phyloP scores from a whole-genome alignment of 1,284 basidiomycete genomes.

The Naganishia albida region DNA sequence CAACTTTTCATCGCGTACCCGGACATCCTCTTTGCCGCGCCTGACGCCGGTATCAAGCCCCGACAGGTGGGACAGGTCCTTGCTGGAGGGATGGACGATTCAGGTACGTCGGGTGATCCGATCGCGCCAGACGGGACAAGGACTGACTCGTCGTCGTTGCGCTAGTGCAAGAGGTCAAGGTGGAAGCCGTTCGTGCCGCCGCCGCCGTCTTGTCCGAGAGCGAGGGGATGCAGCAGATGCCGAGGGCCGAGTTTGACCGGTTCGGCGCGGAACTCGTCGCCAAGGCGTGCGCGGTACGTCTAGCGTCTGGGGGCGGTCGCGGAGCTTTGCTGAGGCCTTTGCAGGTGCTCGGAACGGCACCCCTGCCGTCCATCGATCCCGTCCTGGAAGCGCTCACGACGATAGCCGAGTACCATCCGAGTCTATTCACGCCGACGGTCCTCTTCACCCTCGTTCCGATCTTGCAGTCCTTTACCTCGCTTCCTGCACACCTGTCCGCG shows the following conservation, averaged over 20 bases:
- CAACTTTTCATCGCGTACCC: slow-evolving; percentile 23
- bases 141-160: no score
- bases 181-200: slow-evolving; percentile 5
- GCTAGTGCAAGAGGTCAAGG: slow-evolving; percentile 9
- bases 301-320: not conserved
- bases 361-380: not conserved
- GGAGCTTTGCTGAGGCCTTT: not conserved
- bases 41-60: not conserved
- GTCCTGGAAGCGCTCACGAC: slow-evolving; percentile 8
- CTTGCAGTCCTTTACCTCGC: not conserved
- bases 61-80: slow-evolving; percentile 22
- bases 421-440: not conserved
- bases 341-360: slow-evolving; percentile 1
- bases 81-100: slow-evolving; percentile 16
- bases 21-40: slow-evolving; percentile 8
- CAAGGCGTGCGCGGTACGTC: slow-evolving; percentile 2
- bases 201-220: slow-evolving; percentile 1
- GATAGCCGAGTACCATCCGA: not conserved
- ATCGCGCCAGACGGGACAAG: no score
- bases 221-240: slow-evolving; percentile 4
- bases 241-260: not conserved
- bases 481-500: not conserved
- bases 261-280: slow-evolving; percentile 20
- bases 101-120: no score
- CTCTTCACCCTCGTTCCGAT: not conserved